Percentiles rank a stretch among this genome's conserved stretches.
These are phyloP conservation scores for Leishmania amazonensis DNA, from an alignment of 208 protist species.

Conservation along the genomic window DNA sequence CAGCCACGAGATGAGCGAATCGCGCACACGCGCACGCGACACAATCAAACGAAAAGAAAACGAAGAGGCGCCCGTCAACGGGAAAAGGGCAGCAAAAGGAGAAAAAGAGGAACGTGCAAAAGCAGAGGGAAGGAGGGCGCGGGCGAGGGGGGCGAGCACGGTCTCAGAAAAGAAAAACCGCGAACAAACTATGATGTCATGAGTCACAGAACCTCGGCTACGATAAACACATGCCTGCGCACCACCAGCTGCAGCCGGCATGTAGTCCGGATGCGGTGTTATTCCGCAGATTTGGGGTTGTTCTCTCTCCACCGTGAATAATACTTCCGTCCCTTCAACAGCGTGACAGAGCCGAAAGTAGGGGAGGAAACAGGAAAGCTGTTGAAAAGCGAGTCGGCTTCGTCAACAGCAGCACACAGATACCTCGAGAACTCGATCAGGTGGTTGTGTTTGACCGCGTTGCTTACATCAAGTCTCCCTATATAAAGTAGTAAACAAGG, in stretches of 20 bases:
- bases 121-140: background rate
- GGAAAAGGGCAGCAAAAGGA: background rate
- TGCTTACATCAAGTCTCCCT: background rate
- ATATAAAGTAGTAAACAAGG: background rate
- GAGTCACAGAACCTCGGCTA: background rate
- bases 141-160: background rate
- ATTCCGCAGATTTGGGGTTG: background rate
- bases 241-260: background rate
- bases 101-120: background rate
- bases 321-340: background rate
- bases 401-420: background rate
- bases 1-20: background rate
- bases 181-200: background rate
- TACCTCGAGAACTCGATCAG: background rate
- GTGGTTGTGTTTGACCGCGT: background rate
- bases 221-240: background rate
- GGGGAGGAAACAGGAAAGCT: background rate
- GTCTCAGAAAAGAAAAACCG: background rate
- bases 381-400: background rate
- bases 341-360: background rate
- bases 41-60: background rate
- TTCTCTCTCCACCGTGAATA: background rate
- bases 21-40: too few relatives aligned
- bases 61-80: too few relatives aligned
- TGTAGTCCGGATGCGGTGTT: background rate